Conservation (phyloP, 225 moss, liverwort and hornwort genomes). For the Ulota crispa region DNA sequence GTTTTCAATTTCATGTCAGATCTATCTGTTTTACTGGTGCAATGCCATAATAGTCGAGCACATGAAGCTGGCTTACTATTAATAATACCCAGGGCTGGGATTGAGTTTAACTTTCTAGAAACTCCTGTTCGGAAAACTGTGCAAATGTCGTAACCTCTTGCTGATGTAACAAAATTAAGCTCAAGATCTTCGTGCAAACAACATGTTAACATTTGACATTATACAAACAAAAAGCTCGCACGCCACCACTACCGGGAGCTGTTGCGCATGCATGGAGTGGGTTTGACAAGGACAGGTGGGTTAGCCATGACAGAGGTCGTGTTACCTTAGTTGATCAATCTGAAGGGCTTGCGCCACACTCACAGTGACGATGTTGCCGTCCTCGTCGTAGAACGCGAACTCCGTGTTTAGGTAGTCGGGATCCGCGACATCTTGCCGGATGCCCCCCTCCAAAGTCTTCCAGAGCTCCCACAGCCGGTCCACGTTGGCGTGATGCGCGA, state of each 20-base stretch:
- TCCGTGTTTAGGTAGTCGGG: slow-evolving; percentile 31
- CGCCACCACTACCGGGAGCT: neutral
- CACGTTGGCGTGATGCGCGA: slow-evolving; percentile 12
- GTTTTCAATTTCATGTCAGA: too few species aligned
- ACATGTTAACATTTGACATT: neutral
- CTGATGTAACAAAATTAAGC: neutral
- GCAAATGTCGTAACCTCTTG: too few species aligned
- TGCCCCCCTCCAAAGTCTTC: neutral
- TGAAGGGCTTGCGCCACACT: slow-evolving; percentile 29
- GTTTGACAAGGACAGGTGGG: neutral
- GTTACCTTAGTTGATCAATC: slow-evolving; percentile 24
- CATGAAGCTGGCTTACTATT: too few species aligned
- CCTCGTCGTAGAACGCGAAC: slow-evolving; percentile 49
- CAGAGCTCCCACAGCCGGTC: slow-evolving; percentile 30
- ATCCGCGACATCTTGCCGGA: slow-evolving; percentile 20
- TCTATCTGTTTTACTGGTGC: too few species aligned
- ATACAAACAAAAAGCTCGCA: neutral
- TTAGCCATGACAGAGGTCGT: neutral
- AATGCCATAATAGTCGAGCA: too few species aligned
- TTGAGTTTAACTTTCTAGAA: too few species aligned
- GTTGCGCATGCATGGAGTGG: neutral
- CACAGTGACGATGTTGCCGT: slow-evolving; percentile 12
- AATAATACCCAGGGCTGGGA: too few species aligned
- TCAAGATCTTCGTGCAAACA: neutral
- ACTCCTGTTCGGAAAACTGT: too few species aligned